Evolutionary conservation across 164 flowering plant genomes (phyloP), one percentile per base, ranked within the genome.

Genomic region (Berberis vulgaris): DNA sequence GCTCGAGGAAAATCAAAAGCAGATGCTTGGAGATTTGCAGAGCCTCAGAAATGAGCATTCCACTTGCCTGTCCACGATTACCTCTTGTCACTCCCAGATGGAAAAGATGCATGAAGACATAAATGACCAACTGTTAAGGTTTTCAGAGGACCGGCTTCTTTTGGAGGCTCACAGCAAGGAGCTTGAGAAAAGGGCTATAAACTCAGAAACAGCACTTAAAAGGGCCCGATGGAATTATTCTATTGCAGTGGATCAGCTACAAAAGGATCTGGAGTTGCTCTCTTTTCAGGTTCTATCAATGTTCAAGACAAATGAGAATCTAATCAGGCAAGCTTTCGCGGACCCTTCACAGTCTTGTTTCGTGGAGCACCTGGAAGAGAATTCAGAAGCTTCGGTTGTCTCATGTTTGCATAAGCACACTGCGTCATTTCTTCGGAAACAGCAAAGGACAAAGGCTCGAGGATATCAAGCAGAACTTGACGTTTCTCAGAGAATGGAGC

Each of bases 1-100:
- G 75, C 86, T 91, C n/a, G 99, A 91, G 79, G 96, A 86, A 79
- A 91, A 80, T 78, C 99, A 88, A 73, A 87, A 88, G 78, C 90
- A 78, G 70, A 71, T 89, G 84, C 73, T 86, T 53, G 94, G 72
- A 63, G 99, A 95, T 76, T 72, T 89, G 78, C 93, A 91, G 72
- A 81, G 68, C 73, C 81, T 95, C 62, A 86, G 86, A 74, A 81
- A 75, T 70, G 96, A 91, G 76, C 96, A 95, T 57, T 79, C 96
- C 8, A 74, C 83, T 65, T 86, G 94, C 77, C 60, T 85, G 59
- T 84, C 84, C 72, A 80, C 88, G 39, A 68, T 86, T 69, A 78
- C 96, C 42, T 68, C 91, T 45, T 67, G 72, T n/a, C 79, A 85
- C 56, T 73, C 78, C 59, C 92, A 91, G 78, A 83, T 84, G 83